These are phyloP conservation scores for Pseudonectria buxi DNA, from an alignment of 2,329 filamentous ascomycete genomes.

Conservation along the genomic window DNA sequence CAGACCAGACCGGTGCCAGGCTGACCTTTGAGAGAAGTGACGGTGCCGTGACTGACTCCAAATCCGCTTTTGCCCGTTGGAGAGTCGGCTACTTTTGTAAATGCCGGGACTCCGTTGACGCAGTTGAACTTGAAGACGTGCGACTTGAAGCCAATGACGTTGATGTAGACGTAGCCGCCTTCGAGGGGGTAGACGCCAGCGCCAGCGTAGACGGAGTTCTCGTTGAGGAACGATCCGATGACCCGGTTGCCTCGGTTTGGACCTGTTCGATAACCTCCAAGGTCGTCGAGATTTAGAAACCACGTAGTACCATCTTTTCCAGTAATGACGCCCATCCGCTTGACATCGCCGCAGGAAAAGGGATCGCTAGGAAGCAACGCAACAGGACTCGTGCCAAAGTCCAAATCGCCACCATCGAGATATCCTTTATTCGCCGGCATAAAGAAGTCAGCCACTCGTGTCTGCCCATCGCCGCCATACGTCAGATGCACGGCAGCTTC, in stretches of 20 bases:
- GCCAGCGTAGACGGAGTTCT: constrained; percentile 40
- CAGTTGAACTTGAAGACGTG: constrained; percentile 54
- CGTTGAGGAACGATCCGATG: constrained; percentile 37
- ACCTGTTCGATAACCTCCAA: constrained; percentile 35
- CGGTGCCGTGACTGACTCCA: constrained; percentile 50
- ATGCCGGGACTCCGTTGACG: constrained; percentile 42
- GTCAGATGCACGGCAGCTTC: constrained; percentile 40
- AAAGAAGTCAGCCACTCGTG: constrained; percentile 45
- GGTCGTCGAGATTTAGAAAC: constrained; percentile 34
- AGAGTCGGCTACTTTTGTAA: constrained; percentile 46
- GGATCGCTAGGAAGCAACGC: constrained; percentile 31
- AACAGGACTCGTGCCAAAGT: constrained; percentile 41
- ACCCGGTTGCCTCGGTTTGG: constrained; percentile 32
- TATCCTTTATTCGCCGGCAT: constrained; percentile 46
- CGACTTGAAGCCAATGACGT: constrained; percentile 46
- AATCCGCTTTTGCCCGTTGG: constrained; percentile 44
- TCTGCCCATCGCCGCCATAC: constrained; percentile 33
- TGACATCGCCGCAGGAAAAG: constrained; percentile 37
- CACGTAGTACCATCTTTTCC: constrained; percentile 47
- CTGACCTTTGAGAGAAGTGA: constrained; percentile 47
- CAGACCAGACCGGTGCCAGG: constrained; percentile 50
- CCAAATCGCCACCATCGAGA: constrained; percentile 43
- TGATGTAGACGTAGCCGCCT: constrained; percentile 43
- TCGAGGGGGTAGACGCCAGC: constrained; percentile 42
- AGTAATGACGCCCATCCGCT: constrained; percentile 42